phyloP scores from a whole-genome alignment of 495 filamentous ascomycete species.

The Delitschia confertaspora region DNA sequence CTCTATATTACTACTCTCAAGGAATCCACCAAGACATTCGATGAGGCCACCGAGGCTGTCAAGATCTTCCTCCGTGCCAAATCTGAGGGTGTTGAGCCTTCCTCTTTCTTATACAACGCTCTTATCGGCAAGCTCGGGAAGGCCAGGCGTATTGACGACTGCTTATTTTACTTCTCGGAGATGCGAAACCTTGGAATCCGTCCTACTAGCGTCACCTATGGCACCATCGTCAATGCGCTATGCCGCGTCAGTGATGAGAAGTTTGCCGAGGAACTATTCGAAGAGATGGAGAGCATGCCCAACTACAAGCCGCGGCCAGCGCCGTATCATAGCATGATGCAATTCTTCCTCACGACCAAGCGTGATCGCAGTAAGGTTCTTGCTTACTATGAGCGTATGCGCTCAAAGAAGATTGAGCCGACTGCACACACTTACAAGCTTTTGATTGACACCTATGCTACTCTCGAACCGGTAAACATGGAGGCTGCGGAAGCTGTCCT shows the following conservation, averaged over 20 bases:
- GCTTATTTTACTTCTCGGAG: conserved; percentile 92
- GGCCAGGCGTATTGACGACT: conserved; percentile 94
- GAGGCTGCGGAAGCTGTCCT: conserved; percentile 77
- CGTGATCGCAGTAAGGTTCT: conserved; percentile 88
- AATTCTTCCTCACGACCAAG: conserved; percentile 97
- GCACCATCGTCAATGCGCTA: conserved; percentile 93
- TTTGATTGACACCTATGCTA: conserved; percentile 89
- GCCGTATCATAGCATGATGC: conserved; percentile 98
- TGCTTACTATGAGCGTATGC: conserved; percentile 94
- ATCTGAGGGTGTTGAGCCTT: conserved; percentile 88
- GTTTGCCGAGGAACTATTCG: conserved; percentile 94
- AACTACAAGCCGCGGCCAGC: conserved; percentile 97
- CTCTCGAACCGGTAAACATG: conserved; percentile 88
- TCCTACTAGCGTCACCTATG: conserved; percentile 95
- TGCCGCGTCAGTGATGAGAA: conserved; percentile 96
- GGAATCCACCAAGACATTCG: conserved; percentile 92
- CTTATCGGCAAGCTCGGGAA: conserved; percentile 97
- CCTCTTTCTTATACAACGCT: conserved; percentile 96
- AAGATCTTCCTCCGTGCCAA: conserved; percentile 94
- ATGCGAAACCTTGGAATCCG: conserved; percentile 90
- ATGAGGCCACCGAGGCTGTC: conserved; percentile 91
- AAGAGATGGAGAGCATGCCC: conserved; percentile 97
- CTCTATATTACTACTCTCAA: conserved; percentile 97
- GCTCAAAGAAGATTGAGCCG: conserved; percentile 72
- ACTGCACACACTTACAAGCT: conserved; percentile 97